Evolutionary conservation across 768 basidiomycete genomes (phyloP), one percentile per base, ranked within the genome.

Genomic region (Suillus alpinus): DNA sequence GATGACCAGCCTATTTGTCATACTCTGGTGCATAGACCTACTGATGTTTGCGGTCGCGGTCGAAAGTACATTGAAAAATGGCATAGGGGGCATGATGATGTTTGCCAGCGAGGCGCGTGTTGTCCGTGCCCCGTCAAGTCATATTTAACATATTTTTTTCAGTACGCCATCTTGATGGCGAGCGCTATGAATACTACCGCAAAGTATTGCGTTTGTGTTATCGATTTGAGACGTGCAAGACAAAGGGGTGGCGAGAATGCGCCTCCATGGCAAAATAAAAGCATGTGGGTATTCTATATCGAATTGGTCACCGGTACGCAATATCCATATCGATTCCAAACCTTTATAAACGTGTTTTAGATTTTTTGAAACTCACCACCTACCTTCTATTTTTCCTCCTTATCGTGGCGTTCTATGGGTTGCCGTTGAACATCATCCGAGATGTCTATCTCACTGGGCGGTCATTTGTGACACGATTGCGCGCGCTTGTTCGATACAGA

Each of bases 201-300:
- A 56, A 94, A 96, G 73, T 98, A 98, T 71, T 65, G 83, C 20
- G 83, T 98, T 56, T 92, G 90, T 46, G 74, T 89, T 16, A 82
- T 91, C 62, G 97, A 99, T 71, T 75, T 94, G 51, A 81, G 92
- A 32, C 82, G 93, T 26, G 94, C 95, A 2, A 83, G 86, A 52
- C 78, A 80, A 57, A 76, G 89, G 59, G 92, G 92, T 40, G 91
- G 91, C 34, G 92, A 91, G 73, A 90, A 89, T 72, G 87, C 91
- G 2, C 88, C 94, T 63, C 85, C 89, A 51, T 98, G 97, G 97
- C 95, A 99, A 74, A 90, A 95, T 69, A 98, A 98, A 81, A 94
- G 92, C 78, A 95, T 98, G 88, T 95, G 87, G 81, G 80, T 91
- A 9, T 98, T 97, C 78, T 98, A 98, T 71, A 86, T 98, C 60